Base-by-base conservation (phyloP, 1,284 basidiomycete species). In the Tilletia horrida region DNA sequence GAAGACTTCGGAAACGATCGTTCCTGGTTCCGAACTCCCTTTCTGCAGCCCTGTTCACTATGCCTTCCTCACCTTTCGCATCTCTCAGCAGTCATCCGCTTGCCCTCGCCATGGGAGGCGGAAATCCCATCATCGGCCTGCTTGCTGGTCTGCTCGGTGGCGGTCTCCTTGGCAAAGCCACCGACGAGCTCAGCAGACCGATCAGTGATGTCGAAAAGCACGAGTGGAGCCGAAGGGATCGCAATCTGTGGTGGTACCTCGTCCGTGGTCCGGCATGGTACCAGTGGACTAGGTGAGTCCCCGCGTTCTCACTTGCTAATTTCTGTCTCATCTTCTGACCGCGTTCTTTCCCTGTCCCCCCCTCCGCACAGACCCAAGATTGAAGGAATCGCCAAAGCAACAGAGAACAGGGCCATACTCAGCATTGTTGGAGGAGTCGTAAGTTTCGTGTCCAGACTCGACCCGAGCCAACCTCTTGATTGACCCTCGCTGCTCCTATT, bases 231-330 rank as follows among this genome's bases (percentile, higher is more conserved):
- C 86, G 87, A 64, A 85, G 92, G 72, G 91, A 93, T 80, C 86
- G 89, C 61, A 88, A 90, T 71, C 86, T 97, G 68, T 83, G 90
- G 40, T 91, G 89, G 88, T 94, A 94, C 82, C 85, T 96, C 63
- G 84, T 97, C 71, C 88, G 92, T 44, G 93, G 93, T 29, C 89
- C 91, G 3, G 87, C 94, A 66, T 97, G 94, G 94, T 84, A 90
- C 71, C 85, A 86, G 2, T 94, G 88, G 84, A 95, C 93, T 43
- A 85, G 88, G 88, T 90, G 71, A 67, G 86, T 80, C 9, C 27
- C 67, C 3, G 16, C 1, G 3, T 13, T 27, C 52, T 1, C 7
- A 13, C 14, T 40, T 31, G 21, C 43, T 25, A n/a, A n/a, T 7
- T 42, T 43, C 50, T 71, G 62, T 69, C 35, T 59, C 16, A n/a